Evolutionary conservation across 768 basidiomycete species (phyloP), one percentile per base, ranked within the genome.

Genomic region (Mycena polygramma): DNA sequence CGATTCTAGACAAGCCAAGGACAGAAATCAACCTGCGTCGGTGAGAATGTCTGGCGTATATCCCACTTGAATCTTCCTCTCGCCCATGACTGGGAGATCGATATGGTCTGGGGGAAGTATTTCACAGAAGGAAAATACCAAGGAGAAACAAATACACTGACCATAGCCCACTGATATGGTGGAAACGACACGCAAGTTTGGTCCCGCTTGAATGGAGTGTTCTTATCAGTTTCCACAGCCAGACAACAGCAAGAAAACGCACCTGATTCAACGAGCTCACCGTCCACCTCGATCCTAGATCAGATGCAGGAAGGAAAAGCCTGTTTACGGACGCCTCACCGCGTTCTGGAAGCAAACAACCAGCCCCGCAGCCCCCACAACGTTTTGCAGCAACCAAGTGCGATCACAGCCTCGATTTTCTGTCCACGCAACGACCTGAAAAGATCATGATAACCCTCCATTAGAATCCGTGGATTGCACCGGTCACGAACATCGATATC

Each of bases 131-230:
- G n/a, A 22, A 11, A 36, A 9, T 30, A 20, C 8, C 1, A 19
- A 41, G 13, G 20, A 15, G 30, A 15, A 5, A 11, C 9, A 22
- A 43, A 51, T 10, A 7, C 20, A 70, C 86, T 59, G 66, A 93
- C 94, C 94, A 76, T 92, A 92, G 41, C 95, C 95, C n/a, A 96
- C 95, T 10, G 94, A 95, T 89, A 97, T 94, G 0, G 97, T 98
- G 1, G 96, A 97, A 5, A 98, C 88, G 19, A 94, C 91, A 51
- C 88, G 89, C 9, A 99, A 84, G 59, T 79, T 84, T 0, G 92
- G 83, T 2, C 96, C 95, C 68, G 95, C 95, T 63, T 24, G 0
- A 30, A 30, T 30, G 51, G 6, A 68, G 49, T 58, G 22, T 22
- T 57, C 5, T 20, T 11, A 10, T 41, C 14, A n/a, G 7, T 10